Base-by-base conservation (phyloP, 202 grass and related monocot genomes). In the Schoenoplectus tabernaemontani region DNA sequence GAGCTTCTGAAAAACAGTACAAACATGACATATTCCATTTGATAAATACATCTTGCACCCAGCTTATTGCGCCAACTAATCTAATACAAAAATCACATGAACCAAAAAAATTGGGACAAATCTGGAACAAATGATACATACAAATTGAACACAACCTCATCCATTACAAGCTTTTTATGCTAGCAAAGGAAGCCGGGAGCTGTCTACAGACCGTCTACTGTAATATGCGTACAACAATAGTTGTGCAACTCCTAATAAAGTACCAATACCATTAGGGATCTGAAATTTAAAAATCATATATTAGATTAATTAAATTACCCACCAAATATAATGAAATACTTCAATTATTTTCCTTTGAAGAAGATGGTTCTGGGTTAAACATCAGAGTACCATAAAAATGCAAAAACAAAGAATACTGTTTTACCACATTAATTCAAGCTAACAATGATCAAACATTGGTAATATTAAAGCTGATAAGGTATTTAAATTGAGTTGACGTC, bases 251-350 rank as follows among this genome's bases (percentile, higher is more conserved):
- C 96, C 96, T 26, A 98, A 60, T 57, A 95, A 9, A 1, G 96
- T 85, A 39, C 96, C 96, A 62, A 98, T 95, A 47, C 96, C 91
- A 56, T 98, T 98, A 4, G 96, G 96, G 67, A 95, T 66, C 96
- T 98, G 78, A 77, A 80, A 89, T 87, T 84, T 56, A 51, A 79
- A 61, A 43, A 4, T 36, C 70, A 71, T 51, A 73, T 48, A 83
- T 77, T 17, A 61, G 26, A 62, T 28, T 62, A 24, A 5, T 15
- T 30, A 61, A 62, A 62, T 62, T 30, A 19, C 2, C 23, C 13
- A 30, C 12, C 1, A 13, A 24, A 79, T 9, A 65, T 2, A 66
- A 41, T 65, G 17, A 20, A 11, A 42, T 68, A 42, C n/a, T 9
- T 42, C 37, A 68, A 11, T 68, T 68, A 4, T 5, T 68, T 68